Base-by-base conservation (phyloP, 495 filamentous ascomycete species). In the Penicillium angulare region DNA sequence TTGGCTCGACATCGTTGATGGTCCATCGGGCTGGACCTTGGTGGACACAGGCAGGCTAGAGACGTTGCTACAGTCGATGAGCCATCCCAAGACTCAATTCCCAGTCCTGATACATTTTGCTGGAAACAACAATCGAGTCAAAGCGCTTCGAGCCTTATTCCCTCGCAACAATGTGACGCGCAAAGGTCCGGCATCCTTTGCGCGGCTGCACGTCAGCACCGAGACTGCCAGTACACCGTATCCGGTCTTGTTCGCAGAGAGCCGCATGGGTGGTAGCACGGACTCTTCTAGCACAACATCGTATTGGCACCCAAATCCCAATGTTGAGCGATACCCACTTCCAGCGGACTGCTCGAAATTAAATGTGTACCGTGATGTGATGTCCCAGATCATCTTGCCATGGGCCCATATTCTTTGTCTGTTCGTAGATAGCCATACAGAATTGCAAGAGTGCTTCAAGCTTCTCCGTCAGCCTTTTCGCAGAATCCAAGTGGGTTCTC, bases 131-230 rank as follows among this genome's bases (percentile, higher is more conserved):
- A 50, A 24, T 41, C 49, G 55, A 2, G 16, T 57, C 21, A 53
- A 46, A 20, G 56, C 56, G 13, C 44, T 59, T 3, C 31, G 24
- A 18, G 46, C 56, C 6, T 20, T 59, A 7, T 50, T 54, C 18
- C 51, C 56, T n/a, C 43, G 27, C 20, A 59, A 59, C 40, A 59
- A 59, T 31, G 24, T 59, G 16, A 59, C 48, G 18, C 47, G 51
- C 12, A 50, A 40, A 27, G 56, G 56, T 2, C 35, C 45, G 5
- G 17, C 17, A 9, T 46, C 49, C 1, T 21, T 56, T 4, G 16
- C 41, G 0, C 42, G 50, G 1, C 31, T 56, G 3, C 47, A 60
- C 22, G n/a, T 60, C 6, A 50, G 48, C 27, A 47, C 31, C 6
- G 21, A 29, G 5, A 53, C 53, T 15, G 40, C n/a, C n/a, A 16